Base-by-base conservation (phyloP, 2,329 filamentous ascomycete species). In the Nigrospora sphaerica region DNA sequence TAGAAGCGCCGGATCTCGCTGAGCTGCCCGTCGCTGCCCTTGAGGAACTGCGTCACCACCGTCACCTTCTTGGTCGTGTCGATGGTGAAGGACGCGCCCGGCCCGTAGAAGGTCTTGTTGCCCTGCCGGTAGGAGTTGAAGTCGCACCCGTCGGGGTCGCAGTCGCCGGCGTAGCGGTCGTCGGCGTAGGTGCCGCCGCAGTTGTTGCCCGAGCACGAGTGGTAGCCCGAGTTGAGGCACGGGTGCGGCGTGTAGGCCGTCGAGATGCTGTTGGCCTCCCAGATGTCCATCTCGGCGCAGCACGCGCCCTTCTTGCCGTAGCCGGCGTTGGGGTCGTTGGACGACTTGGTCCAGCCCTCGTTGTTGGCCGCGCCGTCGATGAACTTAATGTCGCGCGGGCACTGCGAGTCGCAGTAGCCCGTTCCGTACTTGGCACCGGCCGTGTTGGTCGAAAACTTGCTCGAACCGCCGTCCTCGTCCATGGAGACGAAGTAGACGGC, bases 51-150 rank as follows among this genome's bases (percentile, higher is more conserved):
- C 6, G 78, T 81, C 39, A 83, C 73, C 14, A 82, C 76, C 14
- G 78, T 83, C 55, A 83, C 68, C 48, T 72, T 71, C 56, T 69
- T 67, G 48, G 56, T 69, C 41, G 77, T 80, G 62, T 82, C 73
- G 54, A 83, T 65, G 23, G 66, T 77, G 54, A 66, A 65, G 47
- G 72, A 74, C 0, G 69, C 62, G 45, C 73, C 75, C 0, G 69
- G 62, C 41, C 80, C 80, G 65, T 76, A 83, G 70, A 82, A 84
- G 61, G 65, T 65, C 39, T 65, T 66, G 61, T 76, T 70, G 49
- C 80, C 81, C 70, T 79, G 72, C 58, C 80, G 78, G 74, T 74
- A 84, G 39, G 72, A 66, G 71, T 82, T 81, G 71, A 78, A 82
- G 61, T 83, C 80, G 57, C 81, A 85, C 42, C 80, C 80, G 54